Percentiles rank a stretch among this genome's conserved stretches.
Conservation (phyloP, 2,329 filamentous ascomycete species). For the Sclerotinia glacialis region DNA sequence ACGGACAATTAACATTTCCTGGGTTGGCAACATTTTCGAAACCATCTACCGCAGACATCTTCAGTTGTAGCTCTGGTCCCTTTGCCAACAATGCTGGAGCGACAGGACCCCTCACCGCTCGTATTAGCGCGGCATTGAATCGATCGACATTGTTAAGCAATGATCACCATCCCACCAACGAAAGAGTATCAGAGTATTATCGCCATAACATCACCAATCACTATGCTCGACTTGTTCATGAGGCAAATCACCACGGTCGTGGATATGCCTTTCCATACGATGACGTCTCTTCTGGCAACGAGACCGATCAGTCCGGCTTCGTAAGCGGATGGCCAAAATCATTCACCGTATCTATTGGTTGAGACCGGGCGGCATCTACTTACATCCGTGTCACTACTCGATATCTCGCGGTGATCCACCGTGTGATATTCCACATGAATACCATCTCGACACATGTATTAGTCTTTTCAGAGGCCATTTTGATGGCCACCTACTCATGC, state of each 20-base stretch:
- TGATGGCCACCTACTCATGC: too few species aligned
- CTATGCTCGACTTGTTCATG: conserved; percentile 60
- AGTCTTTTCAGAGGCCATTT: background rate
- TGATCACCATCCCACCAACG: conserved; percentile 47
- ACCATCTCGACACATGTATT: background rate
- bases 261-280: conserved; percentile 69
- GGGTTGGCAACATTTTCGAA: conserved; percentile 51
- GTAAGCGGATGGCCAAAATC: conserved; percentile 22
- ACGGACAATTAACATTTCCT: conserved; percentile 39
- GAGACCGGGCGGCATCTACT: background rate
- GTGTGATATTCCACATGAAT: background rate
- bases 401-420: too few species aligned
- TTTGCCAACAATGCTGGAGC: conserved; percentile 45
- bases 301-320: conserved; percentile 59
- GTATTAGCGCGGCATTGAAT: conserved; percentile 35
- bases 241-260: conserved; percentile 55
- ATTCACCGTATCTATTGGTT: conserved; percentile 19
- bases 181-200: conserved; percentile 55
- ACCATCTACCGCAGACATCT: conserved; percentile 61
- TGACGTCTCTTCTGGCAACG: conserved; percentile 59
- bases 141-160: conserved; percentile 38
- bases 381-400: background rate
- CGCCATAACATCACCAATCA: conserved; percentile 56
- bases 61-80: conserved; percentile 63
- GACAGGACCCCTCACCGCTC: conserved; percentile 28